Base-by-base conservation (phyloP, 768 basidiomycete genomes). In the Kwoniella sp. region DNA sequence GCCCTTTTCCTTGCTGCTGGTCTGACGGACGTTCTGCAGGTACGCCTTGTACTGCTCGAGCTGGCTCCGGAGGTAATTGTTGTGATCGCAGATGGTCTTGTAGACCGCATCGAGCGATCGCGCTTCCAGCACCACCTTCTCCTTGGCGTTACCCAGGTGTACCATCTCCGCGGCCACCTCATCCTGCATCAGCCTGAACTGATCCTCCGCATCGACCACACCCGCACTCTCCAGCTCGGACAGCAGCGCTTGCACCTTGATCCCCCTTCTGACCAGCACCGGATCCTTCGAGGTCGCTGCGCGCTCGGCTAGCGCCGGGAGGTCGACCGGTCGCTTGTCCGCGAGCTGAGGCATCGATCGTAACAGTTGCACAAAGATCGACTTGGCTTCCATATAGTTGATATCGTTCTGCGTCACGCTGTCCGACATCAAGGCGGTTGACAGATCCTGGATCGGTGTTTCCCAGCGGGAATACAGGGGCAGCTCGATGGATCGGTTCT, bases 11-110 rank as follows among this genome's bases (percentile, higher is more conserved):
- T 91, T 89, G 44, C 83, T 80, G 39, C 89, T 82, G 7, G 87
- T 92, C 53, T 91, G 79, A 15, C 95, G 86, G 23, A 98, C 95
- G 71, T 99, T 99, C 78, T 93, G 90, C 14, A 99, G 79, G 75
- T 99, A 99, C 9, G 92, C 91, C 78, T 99, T 99, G 82, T 99
- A 99, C 78, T 96, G 92, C 75, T 99, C 95, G 59, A 99, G 81
- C 76, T 99, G 95, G 26, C 84, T 84, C 40, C 93, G 82, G 74
- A 99, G 79, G 74, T 98, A 99, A 73, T 89, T 89, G 78, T 99
- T 99, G 78, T 99, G 95, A 73, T 98, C 95, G 73, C 91, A 86
- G 62, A 99, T 99, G 17, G 93, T 99, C 82, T 96, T 95, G 83
- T 92, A 99, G 23, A 99, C 95, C 5, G 89, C 86, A 58, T 98